These are phyloP conservation scores for Achaetomium macrosporum DNA, from an alignment of 2,329 filamentous ascomycete genomes.

Conservation along the genomic window DNA sequence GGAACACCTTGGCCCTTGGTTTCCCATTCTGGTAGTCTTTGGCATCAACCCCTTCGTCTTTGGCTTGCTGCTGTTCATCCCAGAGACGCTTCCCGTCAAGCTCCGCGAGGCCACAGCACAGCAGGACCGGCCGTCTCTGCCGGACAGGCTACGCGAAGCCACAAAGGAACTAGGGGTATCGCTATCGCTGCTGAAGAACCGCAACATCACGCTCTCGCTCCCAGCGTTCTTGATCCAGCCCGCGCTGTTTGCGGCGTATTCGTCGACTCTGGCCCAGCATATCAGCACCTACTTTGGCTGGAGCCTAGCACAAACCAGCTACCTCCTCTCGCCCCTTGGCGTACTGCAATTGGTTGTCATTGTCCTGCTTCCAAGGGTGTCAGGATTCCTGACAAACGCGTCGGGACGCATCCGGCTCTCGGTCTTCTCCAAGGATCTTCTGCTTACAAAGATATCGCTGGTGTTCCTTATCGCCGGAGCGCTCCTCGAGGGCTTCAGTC, in stretches of 20 bases:
- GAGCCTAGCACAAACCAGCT: conserved; percentile 20
- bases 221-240: conserved; percentile 19
- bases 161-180: conserved; percentile 12
- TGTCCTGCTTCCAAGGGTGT: conserved; percentile 11
- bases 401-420: conserved; percentile 17
- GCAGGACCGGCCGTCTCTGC: not conserved
- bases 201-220: conserved; percentile 16
- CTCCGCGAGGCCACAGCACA: not conserved
- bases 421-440: conserved; percentile 18
- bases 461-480: conserved; percentile 13
- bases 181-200: conserved; percentile 16
- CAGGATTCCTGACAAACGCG: conserved; percentile 10
- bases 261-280: conserved; percentile 19
- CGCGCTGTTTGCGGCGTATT: conserved; percentile 18
- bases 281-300: conserved; percentile 24
- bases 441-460: conserved; percentile 15
- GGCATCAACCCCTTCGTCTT: conserved; percentile 18
- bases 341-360: conserved; percentile 19
- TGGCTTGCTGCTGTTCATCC: conserved; percentile 15
- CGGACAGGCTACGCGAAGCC: conserved; percentile 5
- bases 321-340: conserved; percentile 17
- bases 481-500: conserved; percentile 18
- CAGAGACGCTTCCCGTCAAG: conserved; percentile 20
- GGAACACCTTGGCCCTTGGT: conserved; percentile 20
- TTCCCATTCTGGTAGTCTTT: conserved; percentile 19